Conservation (phyloP, 176 grass and related monocot species). For the Echinochloa phyllopogon region DNA sequence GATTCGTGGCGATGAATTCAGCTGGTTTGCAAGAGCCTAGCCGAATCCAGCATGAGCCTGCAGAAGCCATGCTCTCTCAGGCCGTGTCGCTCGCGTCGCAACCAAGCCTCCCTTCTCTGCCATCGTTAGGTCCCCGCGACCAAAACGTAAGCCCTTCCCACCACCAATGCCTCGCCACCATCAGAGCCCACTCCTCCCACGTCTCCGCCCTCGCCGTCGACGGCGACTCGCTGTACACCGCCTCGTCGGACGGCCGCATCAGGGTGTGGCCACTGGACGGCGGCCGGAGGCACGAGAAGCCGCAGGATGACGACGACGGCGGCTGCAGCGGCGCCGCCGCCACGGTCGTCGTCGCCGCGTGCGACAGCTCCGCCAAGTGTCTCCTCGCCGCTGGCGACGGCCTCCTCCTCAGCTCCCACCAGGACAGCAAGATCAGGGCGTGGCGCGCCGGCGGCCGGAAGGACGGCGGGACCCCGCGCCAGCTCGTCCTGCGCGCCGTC, state of each 20-base stretch:
- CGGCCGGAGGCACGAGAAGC: background rate
- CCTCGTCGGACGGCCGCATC: conserved; percentile 62
- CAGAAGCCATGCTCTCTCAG: conserved; percentile 29
- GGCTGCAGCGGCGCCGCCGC: background rate
- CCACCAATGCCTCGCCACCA: conserved; percentile 47
- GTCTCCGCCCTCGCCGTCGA: conserved; percentile 57
- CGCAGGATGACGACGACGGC: background rate
- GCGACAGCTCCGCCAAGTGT: conserved; percentile 55
- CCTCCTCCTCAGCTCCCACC: conserved; percentile 64
- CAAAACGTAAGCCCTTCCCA: background rate
- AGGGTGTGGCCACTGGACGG: conserved; percentile 28
- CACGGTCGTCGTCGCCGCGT: background rate
- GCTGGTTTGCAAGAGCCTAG: background rate
- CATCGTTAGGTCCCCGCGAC: conserved; percentile 32
- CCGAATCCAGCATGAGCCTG: conserved; percentile 31
- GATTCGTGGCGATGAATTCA: conserved; percentile 17
- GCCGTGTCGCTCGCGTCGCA: conserved; percentile 50
- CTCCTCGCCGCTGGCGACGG: conserved; percentile 36
- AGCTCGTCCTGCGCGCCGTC: conserved; percentile 41
- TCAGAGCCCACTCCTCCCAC: conserved; percentile 56
- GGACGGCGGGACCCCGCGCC: background rate
- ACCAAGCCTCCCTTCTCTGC: conserved; percentile 51
- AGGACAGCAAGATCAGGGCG: conserved; percentile 71
- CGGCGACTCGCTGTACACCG: conserved; percentile 47
- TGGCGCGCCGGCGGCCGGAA: conserved; percentile 36